These are phyloP conservation scores for Zalaria obscura DNA, from an alignment of 2,329 filamentous ascomycete species.

Conservation along the genomic window DNA sequence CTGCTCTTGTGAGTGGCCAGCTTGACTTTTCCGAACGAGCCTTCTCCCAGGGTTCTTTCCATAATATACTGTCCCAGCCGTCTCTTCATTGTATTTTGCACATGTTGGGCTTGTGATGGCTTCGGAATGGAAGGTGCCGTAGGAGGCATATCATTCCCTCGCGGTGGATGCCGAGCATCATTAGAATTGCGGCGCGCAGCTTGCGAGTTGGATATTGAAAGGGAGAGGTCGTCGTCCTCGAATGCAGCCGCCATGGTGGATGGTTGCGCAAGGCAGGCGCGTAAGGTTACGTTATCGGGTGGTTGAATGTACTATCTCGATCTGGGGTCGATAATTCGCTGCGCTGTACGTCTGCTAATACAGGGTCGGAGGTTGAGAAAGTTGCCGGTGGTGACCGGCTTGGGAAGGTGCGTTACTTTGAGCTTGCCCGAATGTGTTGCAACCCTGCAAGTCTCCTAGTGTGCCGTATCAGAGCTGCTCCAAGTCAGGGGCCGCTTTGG, in stretches of 20 bases:
- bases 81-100: conserved; percentile 27
- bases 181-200: conserved; percentile 9
- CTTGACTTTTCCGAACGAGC: conserved; percentile 97
- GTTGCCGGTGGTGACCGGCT: too few relatives aligned
- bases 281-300: too few relatives aligned
- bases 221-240: conserved; percentile 26
- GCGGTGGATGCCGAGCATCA: conserved; percentile 15
- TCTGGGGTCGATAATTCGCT: too few relatives aligned
- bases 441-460: too few relatives aligned
- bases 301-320: too few relatives aligned
- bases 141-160: conserved; percentile 18
- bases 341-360: too few relatives aligned
- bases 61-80: conserved; percentile 87
- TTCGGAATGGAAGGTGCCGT: conserved; percentile 1
- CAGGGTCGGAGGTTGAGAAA: too few relatives aligned
- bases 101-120: background rate
- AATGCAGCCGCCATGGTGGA: conserved; percentile 21
- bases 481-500: too few relatives aligned
- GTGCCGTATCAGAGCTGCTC: too few relatives aligned
- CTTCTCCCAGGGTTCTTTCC: conserved; percentile 81
- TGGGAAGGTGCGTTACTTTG: too few relatives aligned
- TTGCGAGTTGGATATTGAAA: conserved; percentile 18
- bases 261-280: background rate
- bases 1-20: conserved; percentile 85
- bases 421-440: too few relatives aligned